Base-by-base conservation (phyloP, 139 green algal genomes). In the Tetradesmus obliquus region DNA sequence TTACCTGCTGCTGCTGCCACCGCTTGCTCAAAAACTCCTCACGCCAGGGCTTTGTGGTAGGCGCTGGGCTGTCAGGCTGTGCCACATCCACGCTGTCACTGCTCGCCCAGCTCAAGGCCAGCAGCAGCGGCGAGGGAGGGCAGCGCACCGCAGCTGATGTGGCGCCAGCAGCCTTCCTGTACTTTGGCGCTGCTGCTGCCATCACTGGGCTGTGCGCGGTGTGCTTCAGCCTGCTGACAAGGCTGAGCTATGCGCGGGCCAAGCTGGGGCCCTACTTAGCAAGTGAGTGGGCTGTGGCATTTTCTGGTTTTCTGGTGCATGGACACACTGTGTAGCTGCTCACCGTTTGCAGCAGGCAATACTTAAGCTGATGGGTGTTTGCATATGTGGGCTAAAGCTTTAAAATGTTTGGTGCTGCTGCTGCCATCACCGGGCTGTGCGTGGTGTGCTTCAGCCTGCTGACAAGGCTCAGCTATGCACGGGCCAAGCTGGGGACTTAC, bases 131-230 rank as follows among this genome's bases (percentile, higher is more conserved):
- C 20, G 60, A 82, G 20, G 72, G n/a, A 15, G 53, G 74, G 3
- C 10, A 9, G 7, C 84, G 69, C 45, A 89, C 86, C 2, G 69
- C 91, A 1, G 24, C 51, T 55, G 87, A 93, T 79, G 91, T 94
- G 51, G 90, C 90, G 19, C 88, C 79, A 17, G 82, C 92, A 20
- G 90, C 89, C 13, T 79, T 86, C 22, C 80, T 88, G 51, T 94
- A 94, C 90, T 94, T 94, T 90, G 86, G 55, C 12, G 32, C 80
- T 55, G 87, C 90, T 32, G 92, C 90, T 32, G 87, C 69, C 19
- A 84, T 94, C 58, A 79, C 60, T 17, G 82, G n/a, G 19, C 10
- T 82, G 4, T 87, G 82, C 9, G 22, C 79, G 1, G 17, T 84
- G 20, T 85, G 74, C 20, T 94, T 84, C 71, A 62, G 19, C 20